Conservation (phyloP, 108 stramenopile genomes). For the Bacterosira constricta region DNA sequence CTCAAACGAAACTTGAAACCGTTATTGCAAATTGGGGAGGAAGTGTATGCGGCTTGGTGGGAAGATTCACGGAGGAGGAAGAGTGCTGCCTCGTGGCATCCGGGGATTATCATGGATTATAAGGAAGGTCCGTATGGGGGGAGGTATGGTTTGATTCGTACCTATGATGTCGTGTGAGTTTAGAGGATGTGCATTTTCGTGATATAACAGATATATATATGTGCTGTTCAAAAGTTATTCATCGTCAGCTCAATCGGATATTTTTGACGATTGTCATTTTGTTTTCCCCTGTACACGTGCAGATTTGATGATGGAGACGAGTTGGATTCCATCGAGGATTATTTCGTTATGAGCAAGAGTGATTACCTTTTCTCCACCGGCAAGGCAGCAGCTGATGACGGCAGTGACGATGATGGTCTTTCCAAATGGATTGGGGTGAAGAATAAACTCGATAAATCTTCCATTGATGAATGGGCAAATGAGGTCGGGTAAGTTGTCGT, state of each 20-base stretch:
- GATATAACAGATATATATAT: no score
- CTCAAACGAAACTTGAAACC: neutral
- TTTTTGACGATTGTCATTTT: neutral
- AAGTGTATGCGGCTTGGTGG: neutral
- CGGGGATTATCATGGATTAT: neutral
- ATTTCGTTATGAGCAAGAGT: neutral
- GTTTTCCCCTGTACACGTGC: neutral
- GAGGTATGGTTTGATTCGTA: neutral
- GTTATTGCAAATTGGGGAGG: neutral
- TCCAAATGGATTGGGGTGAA: neutral
- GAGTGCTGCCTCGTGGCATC: neutral
- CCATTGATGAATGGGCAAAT: neutral
- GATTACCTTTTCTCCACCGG: neutral
- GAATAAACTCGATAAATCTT: neutral
- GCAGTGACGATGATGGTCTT: neutral
- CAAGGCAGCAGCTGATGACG: neutral
- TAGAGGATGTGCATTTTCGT: no score
- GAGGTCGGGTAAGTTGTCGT: neutral
- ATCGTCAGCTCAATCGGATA: no score
- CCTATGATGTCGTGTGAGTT: neutral
- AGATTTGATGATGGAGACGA: slow-evolving; percentile 1
- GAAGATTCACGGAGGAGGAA: neutral
- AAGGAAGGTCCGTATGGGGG: neutral
- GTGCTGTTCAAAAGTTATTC: no score
- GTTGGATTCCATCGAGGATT: neutral